Base-by-base conservation (phyloP, 2,329 filamentous ascomycete species). In the Colletotrichum sp. region DNA sequence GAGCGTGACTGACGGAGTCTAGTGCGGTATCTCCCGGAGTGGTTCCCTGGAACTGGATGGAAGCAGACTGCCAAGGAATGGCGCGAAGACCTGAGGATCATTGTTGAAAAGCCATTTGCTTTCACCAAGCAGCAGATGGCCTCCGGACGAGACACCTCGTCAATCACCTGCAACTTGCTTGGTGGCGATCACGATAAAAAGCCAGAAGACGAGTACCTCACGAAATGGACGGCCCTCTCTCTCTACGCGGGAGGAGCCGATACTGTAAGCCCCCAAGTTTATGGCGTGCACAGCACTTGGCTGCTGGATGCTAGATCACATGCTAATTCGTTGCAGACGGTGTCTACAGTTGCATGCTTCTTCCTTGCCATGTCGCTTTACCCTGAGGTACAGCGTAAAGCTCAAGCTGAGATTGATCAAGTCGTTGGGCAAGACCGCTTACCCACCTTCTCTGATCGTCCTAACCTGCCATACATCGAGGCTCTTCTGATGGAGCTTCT, bases 401-500 rank as follows among this genome's bases (percentile, higher is more conserved):
- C 90, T 0, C 88, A 89, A 78, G 85, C 85, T 21, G 89, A 92
- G 79, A 83, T 92, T 5, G 89, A 91, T 77, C 80, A 82, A 2
- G 86, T 90, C 1, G 83, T 92, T 4, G 90, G 90, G 1, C 78
- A 82, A 0, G 76, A 85, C n/a, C 84, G 90, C 5, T 84, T 87
- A 15, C 90, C 90, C 0, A 82, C 80, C 12, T 89, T 87, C 82
- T 85, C 87, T 36, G 90, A 92, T 78, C 84, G 85, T 26, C 81
- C 84, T 0, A 81, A 83, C 4, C 79, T 92, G 13, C 90, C 90
- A 0, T 92, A 92, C 78, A 80, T 92, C 36, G 85, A 86, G 32
- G 88, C 88, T 2, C 85, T 90, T 10, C 85, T 91, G 32, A 91
- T 91, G 76, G 91, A 93, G 78, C 86, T 88, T 3, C 81, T 91